A percentile compares a stretch with the other conserved stretches of the same genome.
Evolutionary conservation across 768 basidiomycete species (phyloP).

Genomic region (Tubosaeta brunneosetosa): DNA sequence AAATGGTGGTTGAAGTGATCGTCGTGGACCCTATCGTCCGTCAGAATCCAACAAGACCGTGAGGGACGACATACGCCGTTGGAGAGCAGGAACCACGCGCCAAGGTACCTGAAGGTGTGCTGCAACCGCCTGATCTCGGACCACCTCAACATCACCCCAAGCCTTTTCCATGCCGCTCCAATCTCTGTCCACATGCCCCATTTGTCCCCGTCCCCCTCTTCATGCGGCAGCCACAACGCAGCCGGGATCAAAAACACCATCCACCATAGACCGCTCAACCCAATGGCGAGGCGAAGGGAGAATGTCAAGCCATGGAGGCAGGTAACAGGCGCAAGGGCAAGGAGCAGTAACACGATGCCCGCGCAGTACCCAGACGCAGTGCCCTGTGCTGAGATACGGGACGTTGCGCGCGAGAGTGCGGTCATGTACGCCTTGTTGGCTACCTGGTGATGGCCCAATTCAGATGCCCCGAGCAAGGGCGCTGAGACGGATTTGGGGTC

Average conservation of each 20-base stretch:
- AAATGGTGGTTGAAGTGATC: too few relatives aligned
- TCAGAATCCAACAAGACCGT: too few relatives aligned
- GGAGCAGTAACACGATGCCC: constrained; percentile 61
- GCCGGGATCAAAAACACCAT: constrained; percentile 34
- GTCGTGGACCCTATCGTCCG: too few relatives aligned
- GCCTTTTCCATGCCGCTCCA: constrained; percentile 64
- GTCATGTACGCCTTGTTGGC: constrained; percentile 39
- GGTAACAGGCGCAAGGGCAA: constrained; percentile 75
- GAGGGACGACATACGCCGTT: too few relatives aligned
- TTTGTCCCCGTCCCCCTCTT: constrained; percentile 7
- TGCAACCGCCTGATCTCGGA: constrained; percentile 54
- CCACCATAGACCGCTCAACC: constrained; percentile 36
- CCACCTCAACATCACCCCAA: constrained; percentile 72
- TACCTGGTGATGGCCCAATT: constrained; percentile 32
- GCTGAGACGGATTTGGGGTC: constrained; percentile 30
- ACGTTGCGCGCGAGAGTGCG: too few relatives aligned
- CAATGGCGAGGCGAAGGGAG: constrained; percentile 77
- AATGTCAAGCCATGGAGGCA: constrained; percentile 69
- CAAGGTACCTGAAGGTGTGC: too few relatives aligned
- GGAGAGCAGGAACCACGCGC: too few relatives aligned
- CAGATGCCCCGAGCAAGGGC: constrained; percentile 18
- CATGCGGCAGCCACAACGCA: constrained; percentile 41
- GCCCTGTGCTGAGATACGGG: constrained; percentile 57
- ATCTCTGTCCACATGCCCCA: constrained; percentile 56
- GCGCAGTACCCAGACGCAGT: constrained; percentile 85